Evolutionary conservation across 1,284 basidiomycete species (phyloP).

Genomic region (Anthracocystis panici-leucophaei): DNA sequence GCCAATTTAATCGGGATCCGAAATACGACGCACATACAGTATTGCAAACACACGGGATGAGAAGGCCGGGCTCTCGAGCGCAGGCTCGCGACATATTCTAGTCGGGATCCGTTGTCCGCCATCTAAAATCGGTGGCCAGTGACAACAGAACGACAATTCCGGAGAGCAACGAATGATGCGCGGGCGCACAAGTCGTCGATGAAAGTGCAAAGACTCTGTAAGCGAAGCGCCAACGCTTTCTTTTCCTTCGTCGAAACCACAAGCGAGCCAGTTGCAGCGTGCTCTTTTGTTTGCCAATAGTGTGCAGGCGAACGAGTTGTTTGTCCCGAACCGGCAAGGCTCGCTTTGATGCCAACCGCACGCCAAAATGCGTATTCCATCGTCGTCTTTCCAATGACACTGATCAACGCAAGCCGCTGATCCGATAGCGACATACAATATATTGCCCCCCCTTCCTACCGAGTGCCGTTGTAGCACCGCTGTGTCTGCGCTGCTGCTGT

Average conservation of each 20-base stretch:
- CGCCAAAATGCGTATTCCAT: not conserved
- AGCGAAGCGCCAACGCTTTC: conserved; percentile 11
- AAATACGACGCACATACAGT: too few species aligned
- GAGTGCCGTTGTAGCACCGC: too few species aligned
- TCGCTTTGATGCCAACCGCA: not conserved
- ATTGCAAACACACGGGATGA: too few species aligned
- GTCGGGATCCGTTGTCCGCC: not conserved
- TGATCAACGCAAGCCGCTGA: too few species aligned
- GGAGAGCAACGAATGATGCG: not conserved
- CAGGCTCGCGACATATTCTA: too few species aligned
- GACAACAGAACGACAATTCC: not conserved
- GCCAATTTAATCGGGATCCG: too few species aligned
- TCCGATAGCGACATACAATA: too few species aligned
- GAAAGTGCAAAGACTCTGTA: conserved; percentile 2
- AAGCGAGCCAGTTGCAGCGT: not conserved
- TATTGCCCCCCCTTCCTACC: too few species aligned
- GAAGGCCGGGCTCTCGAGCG: too few species aligned
- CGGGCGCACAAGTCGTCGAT: not conserved
- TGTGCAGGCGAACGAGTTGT: not conserved
- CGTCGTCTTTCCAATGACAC: too few species aligned
- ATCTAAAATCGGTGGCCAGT: not conserved
- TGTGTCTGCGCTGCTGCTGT: too few species aligned
- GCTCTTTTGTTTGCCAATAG: not conserved
- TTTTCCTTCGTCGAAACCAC: not conserved
- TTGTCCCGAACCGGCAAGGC: conserved; percentile 3